Percentiles rank a stretch among this genome's conserved stretches.
Evolutionary conservation across 352 stramenopile genomes (phyloP).

Genomic region (Phytophthora citricola): DNA sequence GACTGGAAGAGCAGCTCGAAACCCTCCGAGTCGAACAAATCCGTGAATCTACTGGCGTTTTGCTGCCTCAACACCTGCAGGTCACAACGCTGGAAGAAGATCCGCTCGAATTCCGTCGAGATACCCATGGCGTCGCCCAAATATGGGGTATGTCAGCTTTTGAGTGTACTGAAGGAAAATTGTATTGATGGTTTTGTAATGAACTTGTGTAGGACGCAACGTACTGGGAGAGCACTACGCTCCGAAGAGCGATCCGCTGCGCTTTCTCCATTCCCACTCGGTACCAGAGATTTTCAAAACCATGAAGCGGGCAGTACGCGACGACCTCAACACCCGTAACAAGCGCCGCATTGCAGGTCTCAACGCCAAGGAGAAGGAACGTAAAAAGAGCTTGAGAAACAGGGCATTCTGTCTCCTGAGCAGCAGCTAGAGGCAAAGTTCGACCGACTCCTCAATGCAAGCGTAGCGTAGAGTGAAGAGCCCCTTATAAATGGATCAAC

Average conservation of each 20-base stretch:
- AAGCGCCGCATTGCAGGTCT: conserved; percentile 37
- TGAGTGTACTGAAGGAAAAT: background rate
- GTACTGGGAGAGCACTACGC: conserved; percentile 39
- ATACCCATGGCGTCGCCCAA: conserved; percentile 27
- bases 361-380: conserved; percentile 32
- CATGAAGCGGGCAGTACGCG: conserved; percentile 36
- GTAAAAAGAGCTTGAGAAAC: conserved; percentile 29
- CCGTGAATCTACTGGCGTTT: conserved; percentile 7
- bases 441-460: conserved; percentile 37
- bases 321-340: conserved; percentile 38
- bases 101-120: conserved; percentile 35
- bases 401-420: conserved; percentile 36
- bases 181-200: background rate
- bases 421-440: conserved; percentile 42
- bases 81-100: conserved; percentile 28
- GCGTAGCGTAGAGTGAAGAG: conserved; percentile 12
- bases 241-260: conserved; percentile 12
- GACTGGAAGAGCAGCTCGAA: conserved; percentile 18
- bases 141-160: conserved; percentile 16
- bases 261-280: conserved; percentile 26
- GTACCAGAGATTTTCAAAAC: conserved; percentile 34
- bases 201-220: conserved; percentile 25
- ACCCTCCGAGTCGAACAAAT: conserved; percentile 3
- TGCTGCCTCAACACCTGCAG: conserved; percentile 19
- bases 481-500: background rate